Base-by-base conservation (phyloP, 495 filamentous ascomycete species). In the Aspergillus wentii region DNA sequence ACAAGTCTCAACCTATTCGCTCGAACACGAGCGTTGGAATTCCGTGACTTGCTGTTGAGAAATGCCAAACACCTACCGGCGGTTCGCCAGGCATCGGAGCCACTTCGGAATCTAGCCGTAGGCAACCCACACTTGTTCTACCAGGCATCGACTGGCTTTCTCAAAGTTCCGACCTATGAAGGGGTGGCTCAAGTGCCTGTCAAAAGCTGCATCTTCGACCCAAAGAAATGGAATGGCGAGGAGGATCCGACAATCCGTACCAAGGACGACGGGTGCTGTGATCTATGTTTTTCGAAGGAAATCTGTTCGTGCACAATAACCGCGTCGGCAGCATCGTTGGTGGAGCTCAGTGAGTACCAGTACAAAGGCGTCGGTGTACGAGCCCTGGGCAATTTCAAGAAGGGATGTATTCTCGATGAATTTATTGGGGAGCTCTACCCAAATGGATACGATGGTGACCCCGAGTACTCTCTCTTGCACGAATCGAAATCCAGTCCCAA, bases 1-100 rank as follows among this genome's bases (percentile, higher is more conserved):
- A 20, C 36, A 8, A 68, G 65, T 37, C 34, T 69, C 15, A 49
- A 62, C 16, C 16, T 57, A 1, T 66, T 61, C 39, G 58, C 55
- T 4, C 48, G 51, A 7, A 37, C 48, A 7, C 51, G 55, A 20
- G 42, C 40, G 0, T 35, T 68, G 1, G 56, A 60, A 17, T 68
- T 62, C 61, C 43, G 42, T 13, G 49, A 49, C 4, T 43, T 34
- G 7, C 41, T 60, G 10, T 16, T 49, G 9, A 17, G 31, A 10
- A 35, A 58, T 33, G 13, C 36, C 2, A 16, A 45, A 2, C 16
- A 38, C 6, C 11, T 18, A 9, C 26, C 55, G 9, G 41, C 30
- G 1, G 19, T n/a, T n/a, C n/a, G n/a, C n/a, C n/a, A n/a, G n/a
- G n/a, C n/a, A n/a, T n/a, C n/a, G n/a, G n/a, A n/a, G n/a, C n/a